Conservation (phyloP, 1,139 yeast genomes). For the Saccharomycopsis hybrid region DNA sequence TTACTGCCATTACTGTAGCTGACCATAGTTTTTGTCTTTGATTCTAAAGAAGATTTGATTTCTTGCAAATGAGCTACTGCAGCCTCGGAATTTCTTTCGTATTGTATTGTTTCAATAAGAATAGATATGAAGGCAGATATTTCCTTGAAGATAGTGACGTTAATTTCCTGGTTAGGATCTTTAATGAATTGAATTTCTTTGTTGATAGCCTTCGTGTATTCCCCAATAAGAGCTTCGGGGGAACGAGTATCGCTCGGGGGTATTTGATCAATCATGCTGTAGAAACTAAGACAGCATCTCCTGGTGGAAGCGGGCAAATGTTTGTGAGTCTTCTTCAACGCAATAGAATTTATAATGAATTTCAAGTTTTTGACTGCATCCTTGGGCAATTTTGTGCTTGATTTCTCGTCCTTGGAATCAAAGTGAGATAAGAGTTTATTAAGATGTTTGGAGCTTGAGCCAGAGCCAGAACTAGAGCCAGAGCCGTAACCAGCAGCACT, state of each 20-base stretch:
- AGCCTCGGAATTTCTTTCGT: slow-evolving; percentile 38
- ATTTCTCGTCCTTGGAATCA: slow-evolving; percentile 7
- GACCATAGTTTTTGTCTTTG: slow-evolving; percentile 24
- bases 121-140: slow-evolving; percentile 53
- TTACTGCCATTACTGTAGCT: slow-evolving; percentile 19
- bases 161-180: slow-evolving; percentile 39
- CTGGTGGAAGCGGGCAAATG: slow-evolving; percentile 32
- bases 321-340: slow-evolving; percentile 36
- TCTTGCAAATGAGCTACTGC: slow-evolving; percentile 40
- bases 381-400: slow-evolving; percentile 35
- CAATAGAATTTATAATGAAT: slow-evolving; percentile 44
- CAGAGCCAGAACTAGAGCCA: neutral
- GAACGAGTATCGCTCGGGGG: slow-evolving; percentile 38
- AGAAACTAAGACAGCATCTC: slow-evolving; percentile 49
- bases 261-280: slow-evolving; percentile 52
- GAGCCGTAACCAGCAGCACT: too few relatives aligned
- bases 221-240: slow-evolving; percentile 59
- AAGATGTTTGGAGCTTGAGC: slow-evolving; percentile 1
- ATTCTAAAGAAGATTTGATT: slow-evolving; percentile 36
- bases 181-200: slow-evolving; percentile 49
- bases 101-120: slow-evolving; percentile 41
- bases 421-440: slow-evolving; percentile 6
- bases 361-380: slow-evolving; percentile 44
- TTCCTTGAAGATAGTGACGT: slow-evolving; percentile 46
- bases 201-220: slow-evolving; percentile 58